These are phyloP conservation scores for Fagus crenata DNA, from an alignment of 306 rosid genomes.

Conservation along the genomic window DNA sequence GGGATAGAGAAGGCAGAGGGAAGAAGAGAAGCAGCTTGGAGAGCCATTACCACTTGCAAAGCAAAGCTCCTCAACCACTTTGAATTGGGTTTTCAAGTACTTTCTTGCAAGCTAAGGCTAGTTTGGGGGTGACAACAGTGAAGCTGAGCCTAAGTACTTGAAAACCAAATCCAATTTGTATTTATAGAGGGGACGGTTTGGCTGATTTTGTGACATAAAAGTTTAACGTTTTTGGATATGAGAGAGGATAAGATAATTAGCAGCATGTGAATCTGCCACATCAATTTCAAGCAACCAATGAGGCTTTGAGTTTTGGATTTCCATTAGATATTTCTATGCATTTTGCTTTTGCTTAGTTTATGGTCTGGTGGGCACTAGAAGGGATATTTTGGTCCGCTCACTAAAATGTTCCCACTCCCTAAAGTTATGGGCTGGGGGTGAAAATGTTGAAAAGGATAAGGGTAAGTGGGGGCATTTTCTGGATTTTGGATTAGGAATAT, in stretches of 20 bases:
- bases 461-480: constrained; percentile 20
- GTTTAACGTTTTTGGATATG: constrained; percentile 1
- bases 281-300: constrained; percentile 45
- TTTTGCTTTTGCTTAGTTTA: not conserved
- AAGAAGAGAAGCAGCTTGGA: constrained; percentile 56
- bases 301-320: constrained; percentile 43
- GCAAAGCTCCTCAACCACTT: not conserved
- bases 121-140: not conserved
- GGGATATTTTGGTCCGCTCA: constrained; percentile 34
- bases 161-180: constrained; percentile 1
- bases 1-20: constrained; percentile 52
- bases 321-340: constrained; percentile 26
- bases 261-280: constrained; percentile 45
- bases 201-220: constrained; percentile 10
- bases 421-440: constrained; percentile 34
- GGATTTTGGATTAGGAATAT: not conserved
- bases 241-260: constrained; percentile 54
- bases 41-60: constrained; percentile 42
- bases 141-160: constrained; percentile 5
- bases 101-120: not conserved
- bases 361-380: not conserved
- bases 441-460: constrained; percentile 23
- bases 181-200: constrained; percentile 21
- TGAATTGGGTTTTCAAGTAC: constrained; percentile 11
- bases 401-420: constrained; percentile 30